Base-by-base conservation (phyloP, 1,284 basidiomycete genomes). In the Cutaneotrichosporon spelunceum region DNA sequence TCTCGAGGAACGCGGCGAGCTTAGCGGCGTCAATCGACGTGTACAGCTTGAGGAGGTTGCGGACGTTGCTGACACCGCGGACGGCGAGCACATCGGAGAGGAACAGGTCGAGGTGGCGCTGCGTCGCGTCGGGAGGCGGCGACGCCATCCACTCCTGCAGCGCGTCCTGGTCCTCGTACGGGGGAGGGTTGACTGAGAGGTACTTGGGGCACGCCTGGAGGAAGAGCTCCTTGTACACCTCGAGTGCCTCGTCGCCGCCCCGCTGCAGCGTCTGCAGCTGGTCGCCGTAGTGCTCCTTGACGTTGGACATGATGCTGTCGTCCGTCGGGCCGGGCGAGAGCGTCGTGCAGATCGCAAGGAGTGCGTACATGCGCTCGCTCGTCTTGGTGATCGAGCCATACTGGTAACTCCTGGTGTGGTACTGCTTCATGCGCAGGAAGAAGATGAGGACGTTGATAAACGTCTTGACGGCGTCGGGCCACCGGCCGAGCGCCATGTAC, bases 301-400 rank as follows among this genome's bases (percentile, higher is more conserved):
- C 90, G 60, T 88, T 90, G 69, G 90, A 90, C 78, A 92, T 87
- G 72, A 97, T 93, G 73, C 92, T 94, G 77, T 98, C 95, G 75
- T 98, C 95, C 60, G 95, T 81, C 56, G 93, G 84, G 60, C 86
- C 88, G 34, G 95, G 94, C 26, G 93, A 93, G 13, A 98, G 84
- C 0, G 91, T 90, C 70, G 92, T 90, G 81, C 92, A 94, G 67
- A 98, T 88, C 9, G 93, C 91, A 66, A 97, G 89, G 23, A 99
- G 81, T 4, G 93, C 93, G 76, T 98, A 96, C 94, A 98, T 99
- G 56, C 95, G 83, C 78, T 99, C 95, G 10, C 91, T 93, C 29
- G 90, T 93, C 83, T 97, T 98, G 83, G 89, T 93, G 80, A 99
- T 96, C 89, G 95, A 93, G 72, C 97, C 94, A 73, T 96, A 96